A percentile compares a stretch with the other conserved stretches of the same genome.
Conservation (phyloP, 2,329 filamentous ascomycete genomes). For the Fusarium odoratissimum region DNA sequence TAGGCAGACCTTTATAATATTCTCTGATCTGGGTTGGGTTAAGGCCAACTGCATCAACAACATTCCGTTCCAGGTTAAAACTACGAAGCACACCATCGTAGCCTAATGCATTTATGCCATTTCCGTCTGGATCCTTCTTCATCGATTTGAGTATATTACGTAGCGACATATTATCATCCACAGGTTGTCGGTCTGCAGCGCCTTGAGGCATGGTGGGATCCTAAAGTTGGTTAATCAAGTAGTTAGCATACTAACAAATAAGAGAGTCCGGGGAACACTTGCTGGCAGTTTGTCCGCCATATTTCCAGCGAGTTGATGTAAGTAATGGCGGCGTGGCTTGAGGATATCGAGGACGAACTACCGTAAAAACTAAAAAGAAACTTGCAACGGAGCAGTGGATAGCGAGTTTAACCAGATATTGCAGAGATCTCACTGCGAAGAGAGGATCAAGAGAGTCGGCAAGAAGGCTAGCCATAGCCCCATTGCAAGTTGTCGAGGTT, state of each 20-base stretch:
- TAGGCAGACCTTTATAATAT: not conserved
- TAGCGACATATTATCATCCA: not conserved
- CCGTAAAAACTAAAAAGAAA: too few relatives aligned
- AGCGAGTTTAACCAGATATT: too few relatives aligned
- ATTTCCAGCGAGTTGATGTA: not conserved
- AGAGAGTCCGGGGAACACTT: not conserved
- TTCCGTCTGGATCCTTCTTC: not conserved
- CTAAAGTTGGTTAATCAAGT: not conserved
- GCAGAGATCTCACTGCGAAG: too few relatives aligned
- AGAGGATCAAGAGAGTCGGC: too few relatives aligned
- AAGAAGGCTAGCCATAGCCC: too few relatives aligned
- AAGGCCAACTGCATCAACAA: constrained; percentile 4
- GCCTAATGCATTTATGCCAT: not conserved
- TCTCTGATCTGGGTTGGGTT: not conserved
- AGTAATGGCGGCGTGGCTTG: not conserved
- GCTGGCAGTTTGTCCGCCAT: not conserved
- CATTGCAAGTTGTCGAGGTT: too few relatives aligned
- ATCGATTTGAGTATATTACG: not conserved
- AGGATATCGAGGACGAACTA: not conserved
- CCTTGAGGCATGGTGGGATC: not conserved
- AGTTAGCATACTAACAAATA: not conserved
- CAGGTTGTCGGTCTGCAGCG: not conserved
- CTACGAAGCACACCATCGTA: constrained; percentile 5
- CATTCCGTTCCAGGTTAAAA: not conserved
- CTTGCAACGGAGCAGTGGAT: too few relatives aligned